These are phyloP conservation scores for Akanthomyces muscarius DNA, from an alignment of 2,329 filamentous ascomycete species.

Conservation along the genomic window DNA sequence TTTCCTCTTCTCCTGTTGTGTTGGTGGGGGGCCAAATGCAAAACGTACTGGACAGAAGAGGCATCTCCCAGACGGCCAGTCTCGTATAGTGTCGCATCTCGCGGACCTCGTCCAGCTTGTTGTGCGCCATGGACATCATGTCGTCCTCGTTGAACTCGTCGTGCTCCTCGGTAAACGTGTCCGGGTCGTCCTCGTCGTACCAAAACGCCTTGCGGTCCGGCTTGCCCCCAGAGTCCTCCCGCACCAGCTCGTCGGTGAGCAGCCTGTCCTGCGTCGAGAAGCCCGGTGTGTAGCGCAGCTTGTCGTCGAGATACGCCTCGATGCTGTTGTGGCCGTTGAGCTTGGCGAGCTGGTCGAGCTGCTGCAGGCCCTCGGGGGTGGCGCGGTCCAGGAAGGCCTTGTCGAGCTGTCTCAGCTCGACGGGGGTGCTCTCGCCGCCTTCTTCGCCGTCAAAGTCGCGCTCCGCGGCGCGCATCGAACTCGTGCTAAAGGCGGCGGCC, in stretches of 20 bases:
- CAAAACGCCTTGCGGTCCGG: constrained; percentile 42
- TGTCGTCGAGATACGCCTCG: constrained; percentile 30
- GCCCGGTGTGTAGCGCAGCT: constrained; percentile 27
- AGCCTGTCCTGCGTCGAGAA: constrained; percentile 31
- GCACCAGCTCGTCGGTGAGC: constrained; percentile 30
- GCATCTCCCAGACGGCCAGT: constrained; percentile 93
- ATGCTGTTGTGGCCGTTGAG: constrained; percentile 31
- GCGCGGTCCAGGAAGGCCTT: constrained; percentile 28
- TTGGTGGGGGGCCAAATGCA: too few species aligned
- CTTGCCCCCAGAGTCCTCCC: constrained; percentile 30
- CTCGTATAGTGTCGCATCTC: constrained; percentile 86
- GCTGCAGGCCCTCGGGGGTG: constrained; percentile 30
- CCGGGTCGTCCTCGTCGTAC: constrained; percentile 47
- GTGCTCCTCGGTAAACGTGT: constrained; percentile 47
- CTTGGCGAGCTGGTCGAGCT: constrained; percentile 35
- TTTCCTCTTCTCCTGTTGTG: not conserved
- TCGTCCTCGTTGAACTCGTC: constrained; percentile 75
- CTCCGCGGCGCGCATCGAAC: constrained; percentile 21
- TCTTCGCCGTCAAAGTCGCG: constrained; percentile 21
- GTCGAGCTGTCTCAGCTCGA: constrained; percentile 31
- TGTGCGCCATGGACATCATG: constrained; percentile 77
- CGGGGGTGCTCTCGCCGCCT: constrained; percentile 22
- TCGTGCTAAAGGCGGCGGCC: constrained; percentile 27
- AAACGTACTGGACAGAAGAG: constrained; percentile 74
- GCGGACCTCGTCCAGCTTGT: constrained; percentile 80